Conservation (phyloP, 345 rosid genomes). For the Citrus sp. region DNA sequence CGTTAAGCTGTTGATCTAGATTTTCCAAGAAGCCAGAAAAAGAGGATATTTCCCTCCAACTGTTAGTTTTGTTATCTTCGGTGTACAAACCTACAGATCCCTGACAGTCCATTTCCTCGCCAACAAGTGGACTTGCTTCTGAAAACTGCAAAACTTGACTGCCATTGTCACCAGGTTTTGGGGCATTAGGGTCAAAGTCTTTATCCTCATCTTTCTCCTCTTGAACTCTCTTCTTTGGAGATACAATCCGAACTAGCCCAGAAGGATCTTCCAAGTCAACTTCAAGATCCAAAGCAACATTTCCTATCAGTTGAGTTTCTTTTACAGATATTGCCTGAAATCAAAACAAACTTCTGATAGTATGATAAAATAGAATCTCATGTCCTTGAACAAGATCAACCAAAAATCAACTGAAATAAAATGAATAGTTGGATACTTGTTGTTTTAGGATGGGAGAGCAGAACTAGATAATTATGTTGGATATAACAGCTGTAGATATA, state of each 20-base stretch:
- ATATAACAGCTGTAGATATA: background rate
- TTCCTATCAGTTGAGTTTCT: constrained; percentile 74
- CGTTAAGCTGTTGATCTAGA: constrained; percentile 58
- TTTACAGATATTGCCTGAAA: constrained; percentile 79
- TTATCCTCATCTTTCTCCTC: constrained; percentile 19
- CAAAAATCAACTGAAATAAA: background rate
- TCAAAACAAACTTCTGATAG: constrained; percentile 19
- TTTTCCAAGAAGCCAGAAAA: constrained; percentile 57
- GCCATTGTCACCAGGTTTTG: constrained; percentile 17
- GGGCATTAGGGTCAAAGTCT: constrained; percentile 5
- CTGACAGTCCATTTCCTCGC: constrained; percentile 21
- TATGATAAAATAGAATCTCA: background rate
- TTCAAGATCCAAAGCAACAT: constrained; percentile 56
- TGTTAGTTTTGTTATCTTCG: constrained; percentile 29
- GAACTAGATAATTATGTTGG: background rate
- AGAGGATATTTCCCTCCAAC: constrained; percentile 38
- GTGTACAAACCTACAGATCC: constrained; percentile 18
- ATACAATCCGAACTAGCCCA: constrained; percentile 56
- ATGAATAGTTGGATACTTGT: background rate
- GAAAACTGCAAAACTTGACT: constrained; percentile 17
- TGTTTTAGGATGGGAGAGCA: background rate
- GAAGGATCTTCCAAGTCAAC: constrained; percentile 36
- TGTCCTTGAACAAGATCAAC: background rate
- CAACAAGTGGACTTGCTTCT: constrained; percentile 10
- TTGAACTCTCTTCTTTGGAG: constrained; percentile 42